Conservation (phyloP, 2,329 filamentous ascomycete species). For the Curvularia sp. region DNA sequence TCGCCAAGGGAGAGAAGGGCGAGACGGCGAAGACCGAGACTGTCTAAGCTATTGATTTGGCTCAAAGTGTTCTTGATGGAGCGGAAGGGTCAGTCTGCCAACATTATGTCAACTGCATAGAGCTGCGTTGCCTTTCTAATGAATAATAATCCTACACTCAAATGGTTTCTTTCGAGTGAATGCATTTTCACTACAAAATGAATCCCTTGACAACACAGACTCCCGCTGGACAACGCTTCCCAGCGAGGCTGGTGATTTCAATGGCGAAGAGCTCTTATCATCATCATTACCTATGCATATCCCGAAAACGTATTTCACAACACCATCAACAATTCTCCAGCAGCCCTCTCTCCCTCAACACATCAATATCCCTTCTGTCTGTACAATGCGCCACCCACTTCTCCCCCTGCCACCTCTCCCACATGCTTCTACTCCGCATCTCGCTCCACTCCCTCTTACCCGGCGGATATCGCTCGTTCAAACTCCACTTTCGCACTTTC, state of each 20-base stretch:
- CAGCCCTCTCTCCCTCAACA: conserved; percentile 3
- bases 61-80: too few species aligned
- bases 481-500: conserved; percentile 10
- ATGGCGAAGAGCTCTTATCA: background rate
- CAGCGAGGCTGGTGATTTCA: background rate
- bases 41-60: conserved; percentile 4
- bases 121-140: background rate
- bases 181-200: background rate
- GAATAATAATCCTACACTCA: background rate
- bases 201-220: background rate
- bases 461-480: conserved; percentile 12
- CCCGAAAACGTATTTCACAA: background rate
- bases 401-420: conserved; percentile 19
- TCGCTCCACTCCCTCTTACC: background rate
- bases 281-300: too few species aligned
- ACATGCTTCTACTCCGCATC: background rate
- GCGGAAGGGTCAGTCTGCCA: background rate
- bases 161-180: background rate
- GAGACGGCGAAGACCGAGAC: conserved; percentile 14
- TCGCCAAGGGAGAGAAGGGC: conserved; percentile 30
- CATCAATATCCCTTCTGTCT: background rate
- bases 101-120: background rate
- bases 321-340: background rate
- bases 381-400: conserved; percentile 6
- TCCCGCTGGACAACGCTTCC: too few species aligned